phyloP scores from a whole-genome alignment of 495 filamentous ascomycete genomes.

The Hyaloscypha variabilis region DNA sequence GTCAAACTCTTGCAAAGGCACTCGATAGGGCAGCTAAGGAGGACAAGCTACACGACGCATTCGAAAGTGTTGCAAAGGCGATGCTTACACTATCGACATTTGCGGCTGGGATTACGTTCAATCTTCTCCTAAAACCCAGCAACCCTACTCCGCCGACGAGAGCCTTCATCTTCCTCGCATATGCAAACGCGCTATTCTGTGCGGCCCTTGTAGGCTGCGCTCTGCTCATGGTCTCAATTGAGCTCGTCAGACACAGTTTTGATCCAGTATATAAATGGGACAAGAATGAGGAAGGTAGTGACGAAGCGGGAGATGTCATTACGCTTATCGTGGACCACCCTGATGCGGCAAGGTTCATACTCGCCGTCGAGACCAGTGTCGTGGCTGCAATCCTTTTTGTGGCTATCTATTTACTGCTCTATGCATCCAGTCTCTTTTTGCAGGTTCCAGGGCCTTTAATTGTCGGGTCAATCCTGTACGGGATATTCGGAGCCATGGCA shows the following conservation, averaged over 20 bases:
- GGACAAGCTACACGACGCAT: not conserved
- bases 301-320: not conserved
- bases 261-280: not conserved
- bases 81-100: not conserved
- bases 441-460: slow-evolving; percentile 19
- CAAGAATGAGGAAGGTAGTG: not conserved
- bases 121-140: not conserved
- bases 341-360: not conserved
- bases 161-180: not conserved
- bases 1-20: not conserved
- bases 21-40: not conserved
- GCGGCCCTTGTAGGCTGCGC: not conserved
- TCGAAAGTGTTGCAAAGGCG: not conserved
- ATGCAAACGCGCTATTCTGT: not conserved
- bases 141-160: not conserved
- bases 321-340: not conserved
- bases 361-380: not conserved
- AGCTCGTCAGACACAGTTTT: not conserved
- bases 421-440: not conserved
- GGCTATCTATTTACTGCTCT: not conserved
- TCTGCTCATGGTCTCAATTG: not conserved
- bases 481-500: too few relatives aligned
- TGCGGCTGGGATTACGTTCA: not conserved
- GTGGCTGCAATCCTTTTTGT: not conserved
- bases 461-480: not conserved